These are phyloP conservation scores for Ophidiomyces ophidiicola DNA, from an alignment of 2,329 filamentous ascomycete species.

Conservation along the genomic window DNA sequence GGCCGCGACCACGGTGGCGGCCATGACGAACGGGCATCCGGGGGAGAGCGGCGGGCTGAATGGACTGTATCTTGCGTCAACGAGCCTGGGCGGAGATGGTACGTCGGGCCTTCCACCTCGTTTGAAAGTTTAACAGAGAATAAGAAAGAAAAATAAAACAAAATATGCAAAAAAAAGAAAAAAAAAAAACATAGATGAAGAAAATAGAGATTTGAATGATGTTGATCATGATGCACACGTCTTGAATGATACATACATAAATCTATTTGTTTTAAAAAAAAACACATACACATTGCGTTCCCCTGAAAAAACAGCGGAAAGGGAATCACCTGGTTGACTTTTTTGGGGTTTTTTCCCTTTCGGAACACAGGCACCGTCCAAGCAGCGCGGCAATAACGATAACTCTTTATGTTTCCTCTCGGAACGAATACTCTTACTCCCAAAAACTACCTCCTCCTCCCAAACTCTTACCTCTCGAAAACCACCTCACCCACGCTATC, in stretches of 20 bases:
- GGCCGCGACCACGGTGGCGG: slow-evolving; percentile 18
- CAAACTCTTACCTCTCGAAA: too few species aligned
- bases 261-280: too few species aligned
- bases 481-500: too few species aligned
- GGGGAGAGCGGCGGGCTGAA: slow-evolving; percentile 36
- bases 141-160: slow-evolving; percentile 3
- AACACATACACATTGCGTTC: slow-evolving; percentile 43
- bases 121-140: slow-evolving; percentile 30
- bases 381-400: slow-evolving; percentile 42
- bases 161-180: too few species aligned
- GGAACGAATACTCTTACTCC: too few species aligned
- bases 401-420: not conserved
- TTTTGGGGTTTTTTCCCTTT: slow-evolving; percentile 46
- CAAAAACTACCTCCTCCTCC: too few species aligned
- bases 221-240: too few species aligned
- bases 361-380: slow-evolving; percentile 46
- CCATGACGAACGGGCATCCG: slow-evolving; percentile 20
- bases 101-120: slow-evolving; percentile 35
- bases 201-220: too few species aligned
- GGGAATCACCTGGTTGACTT: slow-evolving; percentile 41
- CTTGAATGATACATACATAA: too few species aligned
- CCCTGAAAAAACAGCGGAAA: slow-evolving; percentile 32
- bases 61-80: slow-evolving; percentile 38
- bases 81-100: slow-evolving; percentile 37
- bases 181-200: too few species aligned